Percentiles rank a stretch among this genome's conserved stretches.
phyloP scores from a whole-genome alignment of 306 rosid species.

The Potentilla sterilis region DNA sequence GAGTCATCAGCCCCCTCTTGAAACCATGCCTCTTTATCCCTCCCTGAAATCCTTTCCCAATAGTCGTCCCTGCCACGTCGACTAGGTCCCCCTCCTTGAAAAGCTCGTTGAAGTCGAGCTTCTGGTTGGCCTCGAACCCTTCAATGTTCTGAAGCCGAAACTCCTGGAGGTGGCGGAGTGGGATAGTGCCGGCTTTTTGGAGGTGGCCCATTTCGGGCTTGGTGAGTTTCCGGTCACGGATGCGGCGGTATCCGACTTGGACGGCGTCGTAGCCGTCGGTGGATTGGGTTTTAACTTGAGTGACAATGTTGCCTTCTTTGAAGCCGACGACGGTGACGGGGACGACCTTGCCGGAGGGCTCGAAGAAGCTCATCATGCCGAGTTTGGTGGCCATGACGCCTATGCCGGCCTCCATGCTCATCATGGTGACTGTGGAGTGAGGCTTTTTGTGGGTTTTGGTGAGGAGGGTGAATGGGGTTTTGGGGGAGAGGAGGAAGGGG shows the following conservation, averaged over 20 bases:
- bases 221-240: constrained; percentile 75
- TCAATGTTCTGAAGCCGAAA: constrained; percentile 64
- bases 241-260: constrained; percentile 79
- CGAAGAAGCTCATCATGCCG: constrained; percentile 92
- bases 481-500: not conserved
- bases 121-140: constrained; percentile 64
- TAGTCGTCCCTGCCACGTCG: constrained; percentile 88
- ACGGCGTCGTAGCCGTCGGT: constrained; percentile 82
- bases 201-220: constrained; percentile 91
- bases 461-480: constrained; percentile 19
- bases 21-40: constrained; percentile 89
- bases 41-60: constrained; percentile 97
- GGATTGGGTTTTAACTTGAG: constrained; percentile 76
- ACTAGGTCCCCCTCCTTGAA: constrained; percentile 93
- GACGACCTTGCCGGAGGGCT: constrained; percentile 64
- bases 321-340: constrained; percentile 92
- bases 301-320: constrained; percentile 90
- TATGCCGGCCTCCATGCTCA: constrained; percentile 88
- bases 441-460: not conserved
- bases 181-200: constrained; percentile 71
- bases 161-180: constrained; percentile 95
- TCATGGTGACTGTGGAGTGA: constrained; percentile 28
- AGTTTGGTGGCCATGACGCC: constrained; percentile 93
- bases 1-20: constrained; percentile 82
- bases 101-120: constrained; percentile 50